Percentiles rank a stretch among this genome's conserved stretches.
These are phyloP conservation scores for Xylaria sp. DNA, from an alignment of 2,329 filamentous ascomycete species.

Conservation along the genomic window DNA sequence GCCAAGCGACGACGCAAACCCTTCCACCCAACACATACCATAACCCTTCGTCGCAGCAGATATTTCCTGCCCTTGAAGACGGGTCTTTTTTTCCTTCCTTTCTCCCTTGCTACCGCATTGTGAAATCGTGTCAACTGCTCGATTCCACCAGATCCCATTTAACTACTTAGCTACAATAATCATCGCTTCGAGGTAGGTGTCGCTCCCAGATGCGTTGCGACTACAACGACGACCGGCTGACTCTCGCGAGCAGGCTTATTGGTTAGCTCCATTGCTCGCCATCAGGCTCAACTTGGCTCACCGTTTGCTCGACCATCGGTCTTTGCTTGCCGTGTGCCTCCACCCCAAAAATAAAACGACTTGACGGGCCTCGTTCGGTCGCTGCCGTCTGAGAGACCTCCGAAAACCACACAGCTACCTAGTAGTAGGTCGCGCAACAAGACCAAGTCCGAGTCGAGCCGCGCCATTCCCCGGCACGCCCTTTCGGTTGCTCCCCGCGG, in stretches of 20 bases:
- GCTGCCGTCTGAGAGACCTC: not conserved
- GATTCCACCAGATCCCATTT: not conserved
- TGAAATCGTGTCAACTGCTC: not conserved
- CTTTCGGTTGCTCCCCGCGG: slow-evolving; percentile 42
- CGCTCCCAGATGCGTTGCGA: not conserved
- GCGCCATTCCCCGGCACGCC: slow-evolving; percentile 45
- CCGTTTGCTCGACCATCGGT: slow-evolving; percentile 10
- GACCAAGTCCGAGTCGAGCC: slow-evolving; percentile 29
- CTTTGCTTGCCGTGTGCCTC: not conserved
- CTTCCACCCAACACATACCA: slow-evolving; percentile 16
- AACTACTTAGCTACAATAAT: not conserved
- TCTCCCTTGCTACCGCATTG: not conserved
- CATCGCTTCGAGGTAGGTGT: slow-evolving; percentile 10
- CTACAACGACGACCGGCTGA: slow-evolving; percentile 12
- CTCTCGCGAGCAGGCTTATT: slow-evolving; percentile 16
- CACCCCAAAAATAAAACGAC: not conserved
- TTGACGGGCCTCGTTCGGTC: slow-evolving; percentile 5
- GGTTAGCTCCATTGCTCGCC: slow-evolving; percentile 7
- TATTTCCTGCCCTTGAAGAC: slow-evolving; percentile 14
- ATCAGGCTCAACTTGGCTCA: not conserved
- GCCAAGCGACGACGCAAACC: slow-evolving; percentile 16
- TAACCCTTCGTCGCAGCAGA: slow-evolving; percentile 8
- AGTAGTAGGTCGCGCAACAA: slow-evolving; percentile 5
- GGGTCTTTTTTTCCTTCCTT: not conserved
- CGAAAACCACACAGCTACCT: not conserved